phyloP scores from a whole-genome alignment of 148 eudicot genomes.

The Arbutus unedo region DNA sequence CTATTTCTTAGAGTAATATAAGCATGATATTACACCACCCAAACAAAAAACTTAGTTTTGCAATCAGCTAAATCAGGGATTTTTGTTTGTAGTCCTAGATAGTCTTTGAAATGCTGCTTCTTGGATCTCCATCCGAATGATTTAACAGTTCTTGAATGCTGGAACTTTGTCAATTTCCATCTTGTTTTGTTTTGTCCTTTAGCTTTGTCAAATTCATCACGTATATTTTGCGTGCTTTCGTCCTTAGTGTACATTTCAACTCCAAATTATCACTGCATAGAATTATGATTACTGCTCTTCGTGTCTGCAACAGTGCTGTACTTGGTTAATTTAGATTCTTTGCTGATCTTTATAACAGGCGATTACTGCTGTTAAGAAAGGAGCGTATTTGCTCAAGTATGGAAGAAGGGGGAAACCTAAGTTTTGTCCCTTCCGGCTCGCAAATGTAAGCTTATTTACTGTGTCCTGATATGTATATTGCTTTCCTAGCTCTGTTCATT shows the following conservation, averaged over 20 bases:
- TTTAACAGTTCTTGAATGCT: not conserved
- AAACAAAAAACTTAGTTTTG: not conserved
- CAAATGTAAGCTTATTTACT: conserved; percentile 12
- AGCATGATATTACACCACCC: not conserved
- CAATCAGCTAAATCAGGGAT: not conserved
- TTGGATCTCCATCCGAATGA: conserved; percentile 1
- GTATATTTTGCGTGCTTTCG: not conserved
- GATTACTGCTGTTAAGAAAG: conserved; percentile 12
- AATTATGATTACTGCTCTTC: not conserved
- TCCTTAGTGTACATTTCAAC: not conserved
- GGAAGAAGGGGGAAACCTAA: conserved; percentile 16
- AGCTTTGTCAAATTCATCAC: not conserved
- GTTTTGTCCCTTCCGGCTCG: conserved; percentile 14
- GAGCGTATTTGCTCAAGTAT: conserved; percentile 12
- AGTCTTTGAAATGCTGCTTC: not conserved
- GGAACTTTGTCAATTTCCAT: not conserved
- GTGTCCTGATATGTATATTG: not conserved
- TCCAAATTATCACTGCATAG: not conserved
- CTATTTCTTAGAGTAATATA: not conserved
- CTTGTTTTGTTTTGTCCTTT: not conserved
- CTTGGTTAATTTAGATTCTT: conserved; percentile 10
- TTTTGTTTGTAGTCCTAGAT: not conserved
- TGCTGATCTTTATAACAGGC: conserved; percentile 11
- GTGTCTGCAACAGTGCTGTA: conserved; percentile 1
- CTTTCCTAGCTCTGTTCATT: not conserved